These are phyloP conservation scores for Pythium aquatile DNA, from an alignment of 352 stramenopile genomes.

Conservation along the genomic window DNA sequence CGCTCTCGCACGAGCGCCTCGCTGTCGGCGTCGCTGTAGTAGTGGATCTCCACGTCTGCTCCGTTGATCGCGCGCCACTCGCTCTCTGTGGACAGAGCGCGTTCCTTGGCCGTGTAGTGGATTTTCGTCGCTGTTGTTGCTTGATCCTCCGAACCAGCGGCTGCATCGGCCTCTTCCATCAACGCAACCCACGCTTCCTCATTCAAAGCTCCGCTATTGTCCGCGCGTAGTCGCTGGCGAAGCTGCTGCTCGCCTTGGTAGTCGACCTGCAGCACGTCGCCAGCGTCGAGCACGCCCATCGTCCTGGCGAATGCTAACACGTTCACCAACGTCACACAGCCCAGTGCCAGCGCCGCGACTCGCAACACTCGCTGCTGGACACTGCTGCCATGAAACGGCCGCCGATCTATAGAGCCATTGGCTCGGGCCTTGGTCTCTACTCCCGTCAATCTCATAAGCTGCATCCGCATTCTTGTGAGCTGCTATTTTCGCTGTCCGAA, in stretches of 20 bases:
- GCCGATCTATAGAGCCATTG: neutral
- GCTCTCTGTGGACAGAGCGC: neutral
- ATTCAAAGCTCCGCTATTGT: neutral
- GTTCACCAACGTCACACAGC: conserved; percentile 15
- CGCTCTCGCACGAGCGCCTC: neutral
- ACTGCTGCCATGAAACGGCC: neutral
- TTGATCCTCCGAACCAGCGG: neutral
- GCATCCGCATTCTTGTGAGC: neutral
- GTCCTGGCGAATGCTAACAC: neutral
- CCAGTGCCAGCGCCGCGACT: conserved; percentile 14
- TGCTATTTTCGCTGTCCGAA: neutral
- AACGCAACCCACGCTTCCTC: neutral
- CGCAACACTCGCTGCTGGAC: neutral
- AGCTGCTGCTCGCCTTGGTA: conserved; percentile 4
- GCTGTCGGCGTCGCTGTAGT: conserved; percentile 12
- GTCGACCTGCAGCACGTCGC: conserved; percentile 46
- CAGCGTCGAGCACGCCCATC: conserved; percentile 23
- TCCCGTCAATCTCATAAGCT: neutral
- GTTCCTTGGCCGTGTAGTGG: conserved; percentile 20
- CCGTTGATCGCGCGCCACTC: conserved; percentile 2
- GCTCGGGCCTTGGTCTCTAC: neutral
- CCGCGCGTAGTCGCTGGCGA: neutral
- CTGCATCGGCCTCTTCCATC: neutral
- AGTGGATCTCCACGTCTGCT: conserved; percentile 7
- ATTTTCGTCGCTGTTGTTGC: neutral